Evolutionary conservation across 208 protist genomes (phyloP).

Genomic region (Leishmania arabica): DNA sequence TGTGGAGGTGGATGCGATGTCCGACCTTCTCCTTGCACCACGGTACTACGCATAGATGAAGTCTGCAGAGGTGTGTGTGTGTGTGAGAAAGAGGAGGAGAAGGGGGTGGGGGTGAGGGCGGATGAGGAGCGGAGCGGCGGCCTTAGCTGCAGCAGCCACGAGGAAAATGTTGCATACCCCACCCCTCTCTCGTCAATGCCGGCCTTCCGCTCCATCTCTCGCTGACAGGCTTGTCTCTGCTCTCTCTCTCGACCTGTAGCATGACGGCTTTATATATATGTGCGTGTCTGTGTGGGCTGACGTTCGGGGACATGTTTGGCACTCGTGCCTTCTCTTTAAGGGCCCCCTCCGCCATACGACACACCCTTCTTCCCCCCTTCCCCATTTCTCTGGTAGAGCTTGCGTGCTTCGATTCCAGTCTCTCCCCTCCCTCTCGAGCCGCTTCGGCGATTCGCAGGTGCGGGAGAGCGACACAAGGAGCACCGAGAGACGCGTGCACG

Average conservation of each 20-base stretch:
- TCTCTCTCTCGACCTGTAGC: neutral
- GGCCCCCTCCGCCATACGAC: neutral
- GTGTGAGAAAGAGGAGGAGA: neutral
- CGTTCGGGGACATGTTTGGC: neutral
- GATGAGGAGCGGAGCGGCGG: neutral
- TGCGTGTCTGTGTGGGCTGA: neutral
- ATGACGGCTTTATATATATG: neutral
- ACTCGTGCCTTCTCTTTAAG: neutral
- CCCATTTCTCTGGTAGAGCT: neutral
- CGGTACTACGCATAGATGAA: conserved; percentile 66
- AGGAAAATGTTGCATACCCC: neutral
- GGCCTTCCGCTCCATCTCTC: neutral
- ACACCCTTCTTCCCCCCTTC: neutral
- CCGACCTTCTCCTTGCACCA: conserved; percentile 47
- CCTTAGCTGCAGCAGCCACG: neutral
- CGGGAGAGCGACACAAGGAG: neutral
- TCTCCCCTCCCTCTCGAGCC: neutral
- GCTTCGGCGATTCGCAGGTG: neutral
- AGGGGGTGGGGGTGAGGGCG: no score
- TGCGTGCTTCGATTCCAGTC: neutral
- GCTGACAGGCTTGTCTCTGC: neutral
- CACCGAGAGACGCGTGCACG: neutral
- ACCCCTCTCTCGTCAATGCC: neutral
- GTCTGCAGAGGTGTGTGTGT: neutral
- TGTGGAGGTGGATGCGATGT: conserved; percentile 52